These are phyloP conservation scores for Nicotiana paniculata DNA, from an alignment of 257 asterid genomes.

Conservation along the genomic window DNA sequence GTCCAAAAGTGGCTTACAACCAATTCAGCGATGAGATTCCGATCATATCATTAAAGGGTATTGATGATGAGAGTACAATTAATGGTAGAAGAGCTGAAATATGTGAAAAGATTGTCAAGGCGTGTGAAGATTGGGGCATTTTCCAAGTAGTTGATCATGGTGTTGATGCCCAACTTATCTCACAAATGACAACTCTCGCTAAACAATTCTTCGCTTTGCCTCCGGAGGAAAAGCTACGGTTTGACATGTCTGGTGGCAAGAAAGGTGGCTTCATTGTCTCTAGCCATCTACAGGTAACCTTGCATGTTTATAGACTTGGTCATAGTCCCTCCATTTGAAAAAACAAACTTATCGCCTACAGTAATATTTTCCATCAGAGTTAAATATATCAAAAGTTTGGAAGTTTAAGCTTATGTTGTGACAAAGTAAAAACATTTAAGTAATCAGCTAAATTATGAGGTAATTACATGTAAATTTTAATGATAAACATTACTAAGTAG, in stretches of 20 bases:
- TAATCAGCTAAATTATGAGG: too few relatives aligned
- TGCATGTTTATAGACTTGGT: not conserved
- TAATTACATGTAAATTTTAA: too few relatives aligned
- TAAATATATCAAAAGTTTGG: not conserved
- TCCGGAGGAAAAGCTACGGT: constrained; percentile 52
- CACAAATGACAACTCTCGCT: constrained; percentile 46
- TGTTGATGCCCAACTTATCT: constrained; percentile 31
- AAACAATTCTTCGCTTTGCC: constrained; percentile 57
- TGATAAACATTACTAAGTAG: too few relatives aligned
- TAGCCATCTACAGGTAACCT: constrained; percentile 67
- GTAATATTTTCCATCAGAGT: too few relatives aligned
- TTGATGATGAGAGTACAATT: constrained; percentile 10
- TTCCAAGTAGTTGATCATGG: constrained; percentile 87
- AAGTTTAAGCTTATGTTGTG: too few relatives aligned
- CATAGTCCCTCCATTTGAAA: constrained; percentile 2
- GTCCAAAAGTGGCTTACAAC: constrained; percentile 76
- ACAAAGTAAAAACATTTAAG: too few relatives aligned
- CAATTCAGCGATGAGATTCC: constrained; percentile 74
- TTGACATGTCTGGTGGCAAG: constrained; percentile 75
- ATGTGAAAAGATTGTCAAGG: constrained; percentile 47
- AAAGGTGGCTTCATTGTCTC: constrained; percentile 84
- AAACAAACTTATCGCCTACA: too few relatives aligned
- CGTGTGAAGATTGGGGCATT: constrained; percentile 89
- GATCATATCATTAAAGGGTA: constrained; percentile 67
- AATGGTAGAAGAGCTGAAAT: constrained; percentile 37